Conservation (phyloP, 1,139 yeast species). For the Zygoascus hellenicus region DNA sequence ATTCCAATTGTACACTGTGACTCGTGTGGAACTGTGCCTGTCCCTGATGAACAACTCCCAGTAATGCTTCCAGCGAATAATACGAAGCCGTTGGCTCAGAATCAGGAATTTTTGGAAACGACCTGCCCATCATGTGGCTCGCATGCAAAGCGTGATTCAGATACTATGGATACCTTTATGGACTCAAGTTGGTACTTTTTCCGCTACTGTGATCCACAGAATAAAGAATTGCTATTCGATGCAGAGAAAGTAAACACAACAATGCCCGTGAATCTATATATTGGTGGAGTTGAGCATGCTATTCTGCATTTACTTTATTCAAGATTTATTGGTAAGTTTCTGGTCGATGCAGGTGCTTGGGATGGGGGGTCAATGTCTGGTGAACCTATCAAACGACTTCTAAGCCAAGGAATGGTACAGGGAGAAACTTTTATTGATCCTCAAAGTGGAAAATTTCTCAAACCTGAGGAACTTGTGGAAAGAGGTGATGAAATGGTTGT, state of each 20-base stretch:
- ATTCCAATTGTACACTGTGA: slow-evolving; percentile 89
- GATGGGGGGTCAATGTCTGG: slow-evolving; percentile 47
- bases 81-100: slow-evolving; percentile 65
- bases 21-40: slow-evolving; percentile 82
- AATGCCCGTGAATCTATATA: slow-evolving; percentile 83
- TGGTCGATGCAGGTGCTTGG: slow-evolving; percentile 55
- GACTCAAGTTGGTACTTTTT: slow-evolving; percentile 96
- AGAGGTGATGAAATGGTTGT: slow-evolving; percentile 42
- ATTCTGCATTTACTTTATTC: slow-evolving; percentile 82
- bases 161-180: slow-evolving; percentile 97
- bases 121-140: slow-evolving; percentile 77
- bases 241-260: slow-evolving; percentile 45
- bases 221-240: slow-evolving; percentile 48
- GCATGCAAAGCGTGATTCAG: slow-evolving; percentile 82
- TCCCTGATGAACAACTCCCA: slow-evolving; percentile 80
- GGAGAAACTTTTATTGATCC: slow-evolving; percentile 81
- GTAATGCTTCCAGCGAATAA: slow-evolving; percentile 64
- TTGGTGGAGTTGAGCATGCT: slow-evolving; percentile 97
- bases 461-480: slow-evolving; percentile 62
- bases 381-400: slow-evolving; percentile 74
- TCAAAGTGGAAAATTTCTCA: slow-evolving; percentile 62
- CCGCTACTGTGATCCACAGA: slow-evolving; percentile 72
- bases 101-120: slow-evolving; percentile 65
- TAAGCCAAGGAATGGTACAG: slow-evolving; percentile 98
- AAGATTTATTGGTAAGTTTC: slow-evolving; percentile 75